phyloP scores from a whole-genome alignment of 768 basidiomycete genomes.

The Lactifluus hygrophoroides region DNA sequence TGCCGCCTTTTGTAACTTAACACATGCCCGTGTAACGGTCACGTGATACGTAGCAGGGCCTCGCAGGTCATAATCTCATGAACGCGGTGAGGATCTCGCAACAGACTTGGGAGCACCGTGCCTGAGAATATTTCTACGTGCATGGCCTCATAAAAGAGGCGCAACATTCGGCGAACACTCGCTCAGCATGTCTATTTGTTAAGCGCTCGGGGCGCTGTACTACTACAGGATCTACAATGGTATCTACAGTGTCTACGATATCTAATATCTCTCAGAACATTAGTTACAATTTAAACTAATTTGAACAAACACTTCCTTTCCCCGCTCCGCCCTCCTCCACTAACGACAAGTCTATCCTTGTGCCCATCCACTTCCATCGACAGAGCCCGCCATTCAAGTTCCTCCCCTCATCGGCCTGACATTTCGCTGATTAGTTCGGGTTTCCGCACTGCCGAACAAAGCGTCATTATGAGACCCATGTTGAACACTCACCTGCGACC shows the following conservation, averaged over 20 bases:
- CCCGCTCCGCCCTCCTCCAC: not conserved
- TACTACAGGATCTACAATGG: no score
- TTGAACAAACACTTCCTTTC: not conserved
- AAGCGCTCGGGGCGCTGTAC: no score
- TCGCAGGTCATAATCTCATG: not conserved
- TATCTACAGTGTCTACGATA: no score
- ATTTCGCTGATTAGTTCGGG: not conserved
- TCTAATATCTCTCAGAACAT: no score
- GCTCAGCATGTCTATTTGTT: no score
- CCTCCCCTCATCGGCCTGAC: slow-evolving; percentile 1
- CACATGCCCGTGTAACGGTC: no score
- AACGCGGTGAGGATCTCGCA: not conserved
- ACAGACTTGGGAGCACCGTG: no score
- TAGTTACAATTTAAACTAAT: no score
- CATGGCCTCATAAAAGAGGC: not conserved
- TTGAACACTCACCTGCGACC: not conserved
- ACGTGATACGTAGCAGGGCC: no score
- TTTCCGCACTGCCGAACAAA: not conserved
- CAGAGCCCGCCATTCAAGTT: not conserved
- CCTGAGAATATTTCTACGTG: no score
- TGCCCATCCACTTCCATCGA: not conserved
- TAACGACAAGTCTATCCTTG: not conserved
- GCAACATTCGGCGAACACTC: not conserved
- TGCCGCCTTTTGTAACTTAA: not conserved
- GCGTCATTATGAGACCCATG: not conserved